Conservation (phyloP, 352 stramenopile species). For the Hyaloperonospora arabidopsidis region DNA sequence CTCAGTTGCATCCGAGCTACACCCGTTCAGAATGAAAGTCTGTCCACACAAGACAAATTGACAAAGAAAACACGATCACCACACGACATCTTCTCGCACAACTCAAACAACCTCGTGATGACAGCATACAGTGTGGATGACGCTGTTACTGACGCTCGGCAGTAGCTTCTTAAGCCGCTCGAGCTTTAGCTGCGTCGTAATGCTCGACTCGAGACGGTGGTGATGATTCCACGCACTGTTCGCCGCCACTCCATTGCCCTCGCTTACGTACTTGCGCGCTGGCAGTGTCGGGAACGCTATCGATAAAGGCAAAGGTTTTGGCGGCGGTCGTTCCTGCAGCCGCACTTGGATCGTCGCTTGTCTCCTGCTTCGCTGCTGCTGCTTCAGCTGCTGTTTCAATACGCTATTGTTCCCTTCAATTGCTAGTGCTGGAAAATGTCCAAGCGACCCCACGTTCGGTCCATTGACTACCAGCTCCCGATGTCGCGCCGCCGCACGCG, state of each 20-base stretch:
- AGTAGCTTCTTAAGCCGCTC: conserved; percentile 52
- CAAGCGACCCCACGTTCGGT: conserved; percentile 38
- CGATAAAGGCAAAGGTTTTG: conserved; percentile 23
- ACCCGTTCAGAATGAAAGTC: conserved; percentile 63
- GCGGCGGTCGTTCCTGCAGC: conserved; percentile 22
- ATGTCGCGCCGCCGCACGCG: conserved; percentile 14
- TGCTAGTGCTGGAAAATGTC: conserved; percentile 45
- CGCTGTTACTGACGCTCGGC: conserved; percentile 40
- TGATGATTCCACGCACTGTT: conserved; percentile 34
- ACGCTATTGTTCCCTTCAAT: conserved; percentile 12
- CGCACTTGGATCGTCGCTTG: conserved; percentile 18
- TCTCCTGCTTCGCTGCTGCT: conserved; percentile 20
- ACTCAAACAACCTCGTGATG: background rate
- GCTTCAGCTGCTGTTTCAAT: conserved; percentile 29
- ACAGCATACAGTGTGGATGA: conserved; percentile 45
- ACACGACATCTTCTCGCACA: background rate
- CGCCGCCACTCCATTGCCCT: conserved; percentile 9
- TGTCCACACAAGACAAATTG: conserved; percentile 19
- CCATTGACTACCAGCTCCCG: conserved; percentile 20
- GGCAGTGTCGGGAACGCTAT: conserved; percentile 23
- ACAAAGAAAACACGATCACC: conserved; percentile 9
- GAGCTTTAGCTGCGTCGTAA: conserved; percentile 61
- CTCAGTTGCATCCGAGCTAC: conserved; percentile 58
- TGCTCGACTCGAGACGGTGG: conserved; percentile 32
- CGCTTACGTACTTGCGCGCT: conserved; percentile 6